phyloP scores from a whole-genome alignment of 2,329 filamentous ascomycete genomes.

The Sclerotiophoma versabilis region DNA sequence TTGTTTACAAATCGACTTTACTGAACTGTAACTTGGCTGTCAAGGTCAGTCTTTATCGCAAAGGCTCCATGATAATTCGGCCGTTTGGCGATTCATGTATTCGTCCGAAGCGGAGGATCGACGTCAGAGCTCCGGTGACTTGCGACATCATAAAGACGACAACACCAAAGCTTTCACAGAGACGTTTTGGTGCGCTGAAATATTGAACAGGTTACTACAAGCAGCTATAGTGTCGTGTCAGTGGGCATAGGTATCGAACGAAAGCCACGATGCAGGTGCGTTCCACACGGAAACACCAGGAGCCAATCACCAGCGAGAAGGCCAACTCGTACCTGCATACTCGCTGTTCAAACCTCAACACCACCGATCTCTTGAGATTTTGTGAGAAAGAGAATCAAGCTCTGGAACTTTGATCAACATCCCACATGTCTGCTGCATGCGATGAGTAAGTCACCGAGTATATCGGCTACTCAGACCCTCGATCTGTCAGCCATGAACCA shows the following conservation, averaged over 20 bases:
- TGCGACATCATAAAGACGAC: not conserved
- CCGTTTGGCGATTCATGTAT: constrained; percentile 2
- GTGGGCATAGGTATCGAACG: not conserved
- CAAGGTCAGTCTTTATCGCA: constrained; percentile 3
- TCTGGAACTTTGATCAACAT: not conserved
- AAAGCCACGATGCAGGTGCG: not conserved
- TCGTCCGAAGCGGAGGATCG: constrained; percentile 6
- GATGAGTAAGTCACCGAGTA: constrained; percentile 4
- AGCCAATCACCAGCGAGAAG: constrained; percentile 4
- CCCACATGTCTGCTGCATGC: not conserved
- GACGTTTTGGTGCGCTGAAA: not conserved
- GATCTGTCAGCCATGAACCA: constrained; percentile 4
- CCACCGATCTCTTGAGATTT: too few relatives aligned
- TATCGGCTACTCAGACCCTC: constrained; percentile 2
- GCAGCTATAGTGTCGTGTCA: not conserved
- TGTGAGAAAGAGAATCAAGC: too few relatives aligned
- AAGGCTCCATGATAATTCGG: constrained; percentile 1
- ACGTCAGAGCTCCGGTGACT: not conserved
- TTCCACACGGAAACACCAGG: not conserved
- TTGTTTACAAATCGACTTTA: not conserved
- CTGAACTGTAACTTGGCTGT: not conserved
- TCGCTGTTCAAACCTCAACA: not conserved
- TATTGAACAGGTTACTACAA: too few relatives aligned
- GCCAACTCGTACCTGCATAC: not conserved
- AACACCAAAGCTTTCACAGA: too few relatives aligned